Conservation (phyloP, 225 moss, liverwort and hornwort species). For the Asterella californica region DNA sequence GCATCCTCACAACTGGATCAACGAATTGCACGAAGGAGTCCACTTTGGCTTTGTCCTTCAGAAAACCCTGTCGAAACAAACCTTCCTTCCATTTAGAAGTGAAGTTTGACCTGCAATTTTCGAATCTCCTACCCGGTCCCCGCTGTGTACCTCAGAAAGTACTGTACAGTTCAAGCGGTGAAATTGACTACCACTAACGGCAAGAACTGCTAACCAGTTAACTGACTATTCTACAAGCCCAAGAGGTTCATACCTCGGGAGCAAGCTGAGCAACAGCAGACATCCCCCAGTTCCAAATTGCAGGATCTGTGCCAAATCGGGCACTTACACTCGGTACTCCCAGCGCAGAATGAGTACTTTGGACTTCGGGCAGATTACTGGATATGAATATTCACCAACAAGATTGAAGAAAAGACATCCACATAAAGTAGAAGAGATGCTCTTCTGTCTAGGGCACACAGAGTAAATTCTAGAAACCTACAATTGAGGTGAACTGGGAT, state of each 20-base stretch:
- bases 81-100: background rate
- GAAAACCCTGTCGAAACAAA: constrained; percentile 49
- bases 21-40: constrained; percentile 60
- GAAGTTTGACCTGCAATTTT: background rate
- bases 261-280: constrained; percentile 58
- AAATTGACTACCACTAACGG: no score
- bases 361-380: constrained; percentile 77
- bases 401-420: background rate
- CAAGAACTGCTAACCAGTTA: no score
- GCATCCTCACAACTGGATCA: constrained; percentile 64
- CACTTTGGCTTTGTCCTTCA: constrained; percentile 81
- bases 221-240: no score
- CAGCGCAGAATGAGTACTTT: constrained; percentile 58
- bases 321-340: constrained; percentile 75
- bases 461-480: background rate
- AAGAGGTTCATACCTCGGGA: constrained; percentile 56
- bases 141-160: background rate
- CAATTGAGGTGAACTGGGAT: background rate
- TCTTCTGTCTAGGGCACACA: background rate
- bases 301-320: constrained; percentile 78
- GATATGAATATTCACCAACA: background rate
- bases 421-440: background rate
- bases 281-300: constrained; percentile 87
- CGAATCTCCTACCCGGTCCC: background rate
- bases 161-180: background rate